phyloP scores from a whole-genome alignment of 352 stramenopile species.

The Pseudoperonospora humuli region DNA sequence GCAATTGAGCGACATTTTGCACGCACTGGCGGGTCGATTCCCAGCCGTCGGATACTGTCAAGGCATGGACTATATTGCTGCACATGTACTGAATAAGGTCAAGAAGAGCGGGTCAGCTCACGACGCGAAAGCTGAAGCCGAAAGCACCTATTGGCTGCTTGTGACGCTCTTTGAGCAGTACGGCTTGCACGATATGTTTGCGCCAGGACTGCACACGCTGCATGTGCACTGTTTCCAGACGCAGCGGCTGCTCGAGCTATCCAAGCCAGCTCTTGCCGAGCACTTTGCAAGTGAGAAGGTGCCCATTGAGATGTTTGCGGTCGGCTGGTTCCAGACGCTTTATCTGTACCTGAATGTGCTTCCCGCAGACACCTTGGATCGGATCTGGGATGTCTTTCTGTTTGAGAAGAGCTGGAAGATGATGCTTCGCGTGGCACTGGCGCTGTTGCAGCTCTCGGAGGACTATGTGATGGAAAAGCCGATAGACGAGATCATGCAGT shows the following conservation, averaged over 20 bases:
- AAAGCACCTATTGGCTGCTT: conserved; percentile 75
- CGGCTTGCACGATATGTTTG: conserved; percentile 72
- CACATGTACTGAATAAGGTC: conserved; percentile 72
- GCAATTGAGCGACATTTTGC: conserved; percentile 75
- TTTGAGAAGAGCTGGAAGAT: conserved; percentile 86
- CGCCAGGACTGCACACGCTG: conserved; percentile 55
- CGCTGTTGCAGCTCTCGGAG: conserved; percentile 60
- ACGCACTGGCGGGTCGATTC: conserved; percentile 68
- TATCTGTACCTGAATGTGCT: conserved; percentile 84
- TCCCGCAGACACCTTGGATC: conserved; percentile 53
- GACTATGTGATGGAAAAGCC: conserved; percentile 49
- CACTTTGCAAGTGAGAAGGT: conserved; percentile 78
- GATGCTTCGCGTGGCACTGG: conserved; percentile 59
- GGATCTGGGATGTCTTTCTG: conserved; percentile 84
- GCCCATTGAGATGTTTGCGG: conserved; percentile 81
- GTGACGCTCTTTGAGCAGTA: conserved; percentile 79
- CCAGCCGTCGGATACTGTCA: conserved; percentile 83
- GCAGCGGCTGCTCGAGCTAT: conserved; percentile 56
- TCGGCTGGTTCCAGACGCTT: conserved; percentile 85
- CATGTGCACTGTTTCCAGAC: conserved; percentile 80
- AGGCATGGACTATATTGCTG: conserved; percentile 85
- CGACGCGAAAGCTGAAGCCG: conserved; percentile 47
- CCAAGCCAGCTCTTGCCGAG: conserved; percentile 41
- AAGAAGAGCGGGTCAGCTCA: conserved; percentile 43
- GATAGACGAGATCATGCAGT: conserved; percentile 83